Base-by-base conservation (phyloP, 768 basidiomycete genomes). In the Amanita exitialis region DNA sequence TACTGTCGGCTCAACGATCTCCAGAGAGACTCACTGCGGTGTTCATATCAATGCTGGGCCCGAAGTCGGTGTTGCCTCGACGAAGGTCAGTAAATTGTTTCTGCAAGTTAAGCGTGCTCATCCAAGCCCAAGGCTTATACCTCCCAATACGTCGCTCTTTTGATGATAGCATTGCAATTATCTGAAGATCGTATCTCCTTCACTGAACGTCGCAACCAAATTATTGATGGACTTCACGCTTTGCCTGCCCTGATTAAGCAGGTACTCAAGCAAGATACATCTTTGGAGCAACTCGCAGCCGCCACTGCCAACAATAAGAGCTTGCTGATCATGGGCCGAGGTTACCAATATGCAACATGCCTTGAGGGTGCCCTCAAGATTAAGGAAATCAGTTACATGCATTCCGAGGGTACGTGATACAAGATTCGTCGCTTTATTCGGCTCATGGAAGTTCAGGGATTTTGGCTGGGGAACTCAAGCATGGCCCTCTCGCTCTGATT, bases 1-100 rank as follows among this genome's bases (percentile, higher is more conserved):
- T 74, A 94, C 92, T 32, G 96, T 99, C 60, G 96, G 96, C 44
- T 96, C 93, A 20, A 97, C 95, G 3, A 80, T 98, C 59, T 97
- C 95, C 38, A 89, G 95, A 62, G 93, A 98, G 71, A 93, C 94
- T 2, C 96, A 99, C 73, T 96, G 93, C 56, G 96, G 96, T 86
- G 85, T 99, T 47, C 96, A 98, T 72, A 97, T 99, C 74, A 99
- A 99, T 63, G 96, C 93, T 61, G 93, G 93, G 16, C 94, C 94
- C 49, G 94, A 98, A 74, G 93, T 99, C 57, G 95, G 96, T 77
- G 96, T 99, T 53, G 96, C 96, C 4, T 97, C 93, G 15, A 98
- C 96, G 53, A 99, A 99, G 81, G 86, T 83, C 39, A 48, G 70
- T 62, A 3, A 0, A 6, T 23, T 5, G 8, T n/a, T 15, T 45